Evolutionary conservation across 495 filamentous ascomycete genomes (phyloP), one percentile per base, ranked within the genome.

Genomic region (Cryomyces minteri): DNA sequence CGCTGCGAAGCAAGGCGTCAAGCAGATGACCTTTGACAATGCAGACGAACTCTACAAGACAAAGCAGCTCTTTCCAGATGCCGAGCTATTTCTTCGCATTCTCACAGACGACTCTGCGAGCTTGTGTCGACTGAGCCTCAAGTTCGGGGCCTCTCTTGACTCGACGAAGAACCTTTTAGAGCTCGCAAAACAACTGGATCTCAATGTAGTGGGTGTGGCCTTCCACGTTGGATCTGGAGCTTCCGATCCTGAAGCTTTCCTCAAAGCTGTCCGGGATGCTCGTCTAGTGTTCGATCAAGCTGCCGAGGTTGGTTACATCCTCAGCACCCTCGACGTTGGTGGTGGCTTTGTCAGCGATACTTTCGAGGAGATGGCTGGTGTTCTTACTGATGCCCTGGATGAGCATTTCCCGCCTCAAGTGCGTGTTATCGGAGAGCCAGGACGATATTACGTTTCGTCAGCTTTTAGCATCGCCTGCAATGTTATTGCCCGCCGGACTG

Each of bases 21-120:
- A 84, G 67, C 86, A 94, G 69, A 96, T 99, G 87, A 96, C 90
- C 8, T 95, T 96, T 55, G 90, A 99, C 68, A 95, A 96, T 54
- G 77, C 85, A 51, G 90, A 96, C 57, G 92, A 99, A 68, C 74
- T 99, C 32, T 84, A 88, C 73, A 96, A 99, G 72, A 90, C 92
- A 63, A 88, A 92, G 59, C 76, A 82, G 51, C 72, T 84, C 49
- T 94, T 74, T 57, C 92, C 90, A 8, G 78, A 75, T 25, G 90
- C 90, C 32, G 83, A 94, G 64, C 76, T 96, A 10, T 87, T 82
- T 66, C 71, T 99, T 32, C 86, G 90, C 49, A 95, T 99, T 59
- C 65, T 86, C 49, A 96, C 90, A 25, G 90, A 99, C 61, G 90
- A 99, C 58, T 93, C 90, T 12, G 84, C 83, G 44, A 88, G 84